Evolutionary conservation across 768 basidiomycete species (phyloP), one percentile per base, ranked within the genome.

Genomic region (Amanita pallidorosea): DNA sequence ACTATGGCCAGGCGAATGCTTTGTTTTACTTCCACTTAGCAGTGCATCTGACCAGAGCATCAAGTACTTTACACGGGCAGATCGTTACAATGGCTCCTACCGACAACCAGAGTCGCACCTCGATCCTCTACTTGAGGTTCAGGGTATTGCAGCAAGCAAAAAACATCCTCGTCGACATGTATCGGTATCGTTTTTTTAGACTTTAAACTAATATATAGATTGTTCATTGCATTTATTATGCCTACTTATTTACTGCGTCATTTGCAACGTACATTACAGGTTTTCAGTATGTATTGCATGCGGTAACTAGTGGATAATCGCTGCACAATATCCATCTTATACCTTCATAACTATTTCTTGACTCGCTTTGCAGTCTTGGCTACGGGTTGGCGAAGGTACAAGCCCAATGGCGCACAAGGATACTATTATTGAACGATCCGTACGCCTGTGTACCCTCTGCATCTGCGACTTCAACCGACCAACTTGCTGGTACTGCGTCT

Each of bases 31-130:
- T 49, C 15, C 40, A 36, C 18, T 33, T 15, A 15, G 31, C 18
- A 12, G 12, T 34, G 40, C 13, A 15, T 47, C 38, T 51, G 22
- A 49, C 18, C 49, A 20, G 18, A n/a, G 25, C 57, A 55, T n/a
- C 37, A 67, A 96, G 84, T 99, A 98, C 71, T 97, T 98, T 65
- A 96, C 93, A 35, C 94, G 86, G 83, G 90, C 89, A 17, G 96
- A 98, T 66, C 79, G 81, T 42, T 72, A 72, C 50, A 83, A 81
- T 51, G 82, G 81, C 42, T 93, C 92, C 12, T 98, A 97, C 68
- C 85, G 93, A 38, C 83, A 93, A 53, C 96, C 96, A 3, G 79
- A 79, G 45, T 79, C 83, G 2, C 71, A 75, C 40, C 78, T 95
- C 29, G 96, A 99, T 63, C 96, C 95, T 2, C 60, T 96, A 44